Base-by-base conservation (phyloP, 164 flowering plant species). In the Aristolochia contorta region DNA sequence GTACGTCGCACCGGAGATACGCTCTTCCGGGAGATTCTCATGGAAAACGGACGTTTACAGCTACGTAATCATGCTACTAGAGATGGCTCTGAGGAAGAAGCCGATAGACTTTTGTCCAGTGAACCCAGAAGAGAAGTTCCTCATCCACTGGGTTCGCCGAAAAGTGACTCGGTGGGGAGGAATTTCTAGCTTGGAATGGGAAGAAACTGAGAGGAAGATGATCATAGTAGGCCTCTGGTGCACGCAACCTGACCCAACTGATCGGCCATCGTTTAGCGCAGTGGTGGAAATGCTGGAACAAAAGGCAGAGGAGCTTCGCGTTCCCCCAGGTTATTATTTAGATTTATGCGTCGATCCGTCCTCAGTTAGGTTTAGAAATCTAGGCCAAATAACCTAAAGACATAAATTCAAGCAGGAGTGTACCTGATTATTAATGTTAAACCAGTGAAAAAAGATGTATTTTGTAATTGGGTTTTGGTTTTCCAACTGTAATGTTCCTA, bases 251-350 rank as follows among this genome's bases (percentile, higher is more conserved):
- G 30, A 37, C 24, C 61, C 61, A 1, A 47, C 21, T 1, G 32
- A 33, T 49, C 50, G 67, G n/a, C 67, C 67, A 49, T 48, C 61
- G 13, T 57, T 57, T 55, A 22, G 56, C 16, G 27, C 7, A 53
- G 67, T 64, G 49, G 33, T 64, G 56, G 61, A 57, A 24, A 64
- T 57, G 61, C 33, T 64, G 27, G 48, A 64, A 27, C 51, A 59
- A 24, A 63, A 25, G 51, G 16, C 3, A 43, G 58, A 62, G 13
- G 22, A 8, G 47, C 47, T 32, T 15, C 12, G 25, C 22, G 5
- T 56, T 3, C 58, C 58, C 10, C 37, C 58, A 47, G 16, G 19
- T 47, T 47, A 16, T 32, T 32, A 3, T 56, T 30, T 30, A 54
- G 64, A 14, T 47, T 47, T 14, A 3, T 47, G 16, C 19, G 18